phyloP scores from a whole-genome alignment of 345 rosid species.

The Theobroma cacao region DNA sequence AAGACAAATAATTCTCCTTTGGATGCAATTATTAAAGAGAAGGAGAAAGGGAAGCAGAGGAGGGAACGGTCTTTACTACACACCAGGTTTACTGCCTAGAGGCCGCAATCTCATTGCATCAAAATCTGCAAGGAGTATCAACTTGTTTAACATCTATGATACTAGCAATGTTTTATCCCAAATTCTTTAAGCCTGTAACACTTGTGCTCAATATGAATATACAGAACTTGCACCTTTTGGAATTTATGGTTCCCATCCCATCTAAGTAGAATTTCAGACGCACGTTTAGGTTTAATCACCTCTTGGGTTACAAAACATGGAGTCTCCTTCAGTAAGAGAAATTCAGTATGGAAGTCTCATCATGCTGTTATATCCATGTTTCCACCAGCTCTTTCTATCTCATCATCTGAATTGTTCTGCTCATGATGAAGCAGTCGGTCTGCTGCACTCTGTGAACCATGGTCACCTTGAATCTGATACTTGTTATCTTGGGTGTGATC shows the following conservation, averaged over 20 bases:
- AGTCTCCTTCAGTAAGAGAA: not conserved
- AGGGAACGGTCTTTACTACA: not conserved
- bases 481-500: not conserved
- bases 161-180: not conserved
- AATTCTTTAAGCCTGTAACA: not conserved
- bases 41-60: not conserved
- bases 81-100: not conserved
- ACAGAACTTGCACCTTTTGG: not conserved
- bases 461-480: constrained; percentile 4
- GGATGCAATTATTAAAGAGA: not conserved
- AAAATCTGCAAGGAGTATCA: not conserved
- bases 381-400: not conserved
- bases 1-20: not conserved
- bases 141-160: not conserved
- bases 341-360: not conserved
- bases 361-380: not conserved
- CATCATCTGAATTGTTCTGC: not conserved
- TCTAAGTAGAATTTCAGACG: not conserved
- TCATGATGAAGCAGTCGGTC: constrained; percentile 7
- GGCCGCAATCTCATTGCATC: not conserved
- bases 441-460: not conserved
- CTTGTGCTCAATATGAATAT: not conserved
- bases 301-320: not conserved
- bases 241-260: not conserved
- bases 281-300: too few relatives aligned